Base-by-base conservation (phyloP, 106 monocot species). In the Triglochin maritima region DNA sequence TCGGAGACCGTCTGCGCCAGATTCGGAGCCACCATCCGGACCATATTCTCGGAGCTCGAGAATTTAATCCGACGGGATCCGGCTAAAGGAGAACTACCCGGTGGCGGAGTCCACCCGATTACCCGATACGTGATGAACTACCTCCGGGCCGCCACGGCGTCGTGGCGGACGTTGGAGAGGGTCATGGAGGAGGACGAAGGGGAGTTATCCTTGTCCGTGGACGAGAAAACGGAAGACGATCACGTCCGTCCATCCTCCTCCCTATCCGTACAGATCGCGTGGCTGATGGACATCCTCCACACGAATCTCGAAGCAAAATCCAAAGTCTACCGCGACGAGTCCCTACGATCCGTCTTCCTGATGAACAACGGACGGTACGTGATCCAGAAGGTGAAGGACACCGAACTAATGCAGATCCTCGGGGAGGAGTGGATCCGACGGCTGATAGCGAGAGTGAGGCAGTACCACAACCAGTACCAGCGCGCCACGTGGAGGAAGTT, bases 71-170 rank as follows among this genome's bases (percentile, higher is more conserved):
- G 44, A 13, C 58, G 68, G 4, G 60, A 75, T 58, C 59, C 65
- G 42, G 12, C 9, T 13, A 58, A 57, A 16, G 17, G 61, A 65
- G 10, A 63, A 83, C 2, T 88, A 3, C 90, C 78, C 2, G 87
- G 87, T 13, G 90, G 90, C 8, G 85, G 76, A 3, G 48, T 85
- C n/a, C 95, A 96, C 61, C 95, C 95, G 48, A 90, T 96, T 47
- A 88, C 87, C 29, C 83, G 90, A 4, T 96, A 90, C 69, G 90
- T 90, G 13, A 82, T 90, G 87, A 90, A 96, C 72, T 90, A 90
- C 68, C 90, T 96, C 73, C 89, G 89, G 9, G 85, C 90, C 3
- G 94, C 90, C 6, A 85, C 85, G 59, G 79, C 66, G n/a, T 94
- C 81, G 2, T 76, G 85, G 41, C 77, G 79, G 58, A 85, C 90